These are phyloP conservation scores for Amylostereum chailletii DNA, from an alignment of 1,284 basidiomycete genomes.

Conservation along the genomic window DNA sequence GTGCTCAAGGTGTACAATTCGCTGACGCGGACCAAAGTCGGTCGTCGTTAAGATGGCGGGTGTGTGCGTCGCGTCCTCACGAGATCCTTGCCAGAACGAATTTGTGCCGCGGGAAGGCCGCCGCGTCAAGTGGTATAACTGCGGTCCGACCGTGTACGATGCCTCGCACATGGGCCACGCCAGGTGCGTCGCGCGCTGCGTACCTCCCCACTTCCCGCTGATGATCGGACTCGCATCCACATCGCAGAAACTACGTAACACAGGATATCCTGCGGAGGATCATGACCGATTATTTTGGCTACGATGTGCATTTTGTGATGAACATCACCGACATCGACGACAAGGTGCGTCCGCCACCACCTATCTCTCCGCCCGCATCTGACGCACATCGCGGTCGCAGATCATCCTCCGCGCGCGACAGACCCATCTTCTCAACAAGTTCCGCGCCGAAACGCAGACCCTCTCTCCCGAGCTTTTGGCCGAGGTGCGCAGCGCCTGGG, in stretches of 20 bases:
- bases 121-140: constrained; percentile 98
- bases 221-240: neutral
- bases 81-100: constrained; percentile 44
- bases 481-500: constrained; percentile 59
- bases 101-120: constrained; percentile 78
- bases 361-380: constrained; percentile 4
- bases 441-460: constrained; percentile 45
- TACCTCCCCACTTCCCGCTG: neutral
- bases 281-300: constrained; percentile 93
- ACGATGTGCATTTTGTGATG: constrained; percentile 98
- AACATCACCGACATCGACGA: constrained; percentile 99
- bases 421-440: constrained; percentile 69
- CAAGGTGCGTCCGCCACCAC: constrained; percentile 57
- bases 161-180: constrained; percentile 99
- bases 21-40: constrained; percentile 83
- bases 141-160: constrained; percentile 99
- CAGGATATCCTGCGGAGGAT: constrained; percentile 94
- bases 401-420: constrained; percentile 89
- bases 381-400: constrained; percentile 31
- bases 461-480: constrained; percentile 54
- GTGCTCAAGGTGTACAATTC: constrained; percentile 90
- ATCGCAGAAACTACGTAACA: constrained; percentile 88
- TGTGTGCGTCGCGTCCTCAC: neutral
- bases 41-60: constrained; percentile 12
- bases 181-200: constrained; percentile 42